Evolutionary conservation across 768 basidiomycete genomes (phyloP), one percentile per base, ranked within the genome.

Genomic region (Suillus paluster): DNA sequence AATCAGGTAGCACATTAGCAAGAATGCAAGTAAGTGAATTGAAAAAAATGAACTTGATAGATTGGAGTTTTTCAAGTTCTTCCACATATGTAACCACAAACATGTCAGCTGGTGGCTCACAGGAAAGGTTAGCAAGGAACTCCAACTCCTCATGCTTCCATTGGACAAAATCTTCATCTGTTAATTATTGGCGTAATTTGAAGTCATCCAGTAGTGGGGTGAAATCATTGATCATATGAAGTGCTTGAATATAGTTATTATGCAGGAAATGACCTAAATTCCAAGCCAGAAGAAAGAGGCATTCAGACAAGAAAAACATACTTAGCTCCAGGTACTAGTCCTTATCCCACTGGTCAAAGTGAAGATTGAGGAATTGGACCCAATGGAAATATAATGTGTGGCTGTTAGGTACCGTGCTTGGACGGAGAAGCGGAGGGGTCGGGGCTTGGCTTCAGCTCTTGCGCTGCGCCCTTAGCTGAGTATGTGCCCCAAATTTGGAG

Each of bases 51-150:
- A 30, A 50, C 58, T 59, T 15, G 4, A 38, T 12, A 38, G 10
- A 59, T 21, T 39, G 46, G 7, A 59, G 46, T 12, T 59, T 59
- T 23, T 59, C 11, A 4, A 59, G 34, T 34, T n/a, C 44, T 34
- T 59, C 58, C 12, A 59, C 46, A 45, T 59, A 59, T 46, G 44
- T 19, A 0, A 39, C 30, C 7, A 66, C 64, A 48, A 70, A 66
- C 1, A 74, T 9, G 55, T 77, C 74, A 17, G 66, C 64, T 21
- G 55, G 36, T 10, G 66, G 46, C 59, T 60, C 59, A 4, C 1
- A n/a, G 15, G 38, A 19, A 42, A 56, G 49, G 17, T 39, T 44
- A 10, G 14, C 17, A 1, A 60, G 53, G 5, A 21, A 60, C 10
- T 55, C 9, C 3, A 19, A 33, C 17, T 60, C 59, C 27, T 60